Evolutionary conservation across 805 yeast genomes (phyloP).

Genomic region (Lipomyces orientalis): DNA sequence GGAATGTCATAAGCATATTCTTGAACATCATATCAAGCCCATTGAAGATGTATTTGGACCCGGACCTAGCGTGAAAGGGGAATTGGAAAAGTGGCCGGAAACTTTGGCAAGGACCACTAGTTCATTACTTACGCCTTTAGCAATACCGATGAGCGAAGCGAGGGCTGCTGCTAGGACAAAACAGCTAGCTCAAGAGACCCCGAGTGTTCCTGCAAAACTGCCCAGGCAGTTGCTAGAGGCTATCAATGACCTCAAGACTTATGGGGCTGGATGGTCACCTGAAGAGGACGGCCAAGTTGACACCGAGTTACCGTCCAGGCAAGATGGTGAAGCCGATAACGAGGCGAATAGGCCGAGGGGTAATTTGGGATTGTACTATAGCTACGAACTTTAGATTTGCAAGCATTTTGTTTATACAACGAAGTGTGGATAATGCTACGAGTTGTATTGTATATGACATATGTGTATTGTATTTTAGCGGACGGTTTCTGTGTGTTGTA

Average conservation of each 20-base stretch:
- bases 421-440: not conserved
- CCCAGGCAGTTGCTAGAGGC: conserved; percentile 2
- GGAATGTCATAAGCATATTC: conserved; percentile 12
- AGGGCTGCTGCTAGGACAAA: conserved; percentile 12
- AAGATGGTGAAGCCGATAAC: not conserved
- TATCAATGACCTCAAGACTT: conserved; percentile 3
- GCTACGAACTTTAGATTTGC: conserved; percentile 1
- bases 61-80: conserved; percentile 14
- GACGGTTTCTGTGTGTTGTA: not conserved
- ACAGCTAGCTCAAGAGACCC: not conserved
- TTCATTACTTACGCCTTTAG: conserved; percentile 15
- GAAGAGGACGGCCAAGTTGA: conserved; percentile 18
- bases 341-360: not conserved
- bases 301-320: not conserved
- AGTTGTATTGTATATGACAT: not conserved
- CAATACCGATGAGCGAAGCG: conserved; percentile 14
- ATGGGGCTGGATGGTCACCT: conserved; percentile 26
- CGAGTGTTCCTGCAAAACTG: not conserved
- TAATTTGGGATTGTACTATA: conserved; percentile 1
- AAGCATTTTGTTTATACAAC: too few relatives aligned
- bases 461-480: not conserved
- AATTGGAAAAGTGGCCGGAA: not conserved
- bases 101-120: not conserved
- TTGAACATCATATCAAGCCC: conserved; percentile 11
- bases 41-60: conserved; percentile 10